Conservation (phyloP, 495 filamentous ascomycete genomes). For the Penicillium chermesinum region DNA sequence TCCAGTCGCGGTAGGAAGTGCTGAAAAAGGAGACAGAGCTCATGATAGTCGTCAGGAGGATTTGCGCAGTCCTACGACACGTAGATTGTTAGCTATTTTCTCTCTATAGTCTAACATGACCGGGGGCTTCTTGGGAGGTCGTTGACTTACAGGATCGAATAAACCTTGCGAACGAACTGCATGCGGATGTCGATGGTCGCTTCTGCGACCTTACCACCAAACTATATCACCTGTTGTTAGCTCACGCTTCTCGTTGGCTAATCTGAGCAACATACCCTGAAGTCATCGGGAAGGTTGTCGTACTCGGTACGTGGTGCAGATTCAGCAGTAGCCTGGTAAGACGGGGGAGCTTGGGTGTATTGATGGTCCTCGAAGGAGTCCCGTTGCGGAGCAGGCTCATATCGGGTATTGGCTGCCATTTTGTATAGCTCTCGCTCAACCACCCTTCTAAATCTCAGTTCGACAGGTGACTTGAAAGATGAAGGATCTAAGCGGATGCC, state of each 20-base stretch:
- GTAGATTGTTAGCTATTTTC: conserved; percentile 4
- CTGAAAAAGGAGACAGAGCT: conserved; percentile 82
- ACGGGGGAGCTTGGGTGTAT: conserved; percentile 84
- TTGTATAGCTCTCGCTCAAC: background rate
- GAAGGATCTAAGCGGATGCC: conserved; percentile 4
- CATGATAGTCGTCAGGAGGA: conserved; percentile 76
- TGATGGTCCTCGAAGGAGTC: conserved; percentile 61
- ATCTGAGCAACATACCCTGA: conserved; percentile 63
- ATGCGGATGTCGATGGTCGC: conserved; percentile 93
- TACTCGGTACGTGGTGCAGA: conserved; percentile 69
- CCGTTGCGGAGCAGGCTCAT: conserved; percentile 64
- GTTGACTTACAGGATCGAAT: conserved; percentile 65
- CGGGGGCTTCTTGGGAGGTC: background rate
- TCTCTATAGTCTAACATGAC: background rate
- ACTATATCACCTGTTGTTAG: conserved; percentile 41
- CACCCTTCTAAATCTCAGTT: background rate
- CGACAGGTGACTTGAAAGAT: background rate
- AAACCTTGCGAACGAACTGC: conserved; percentile 95
- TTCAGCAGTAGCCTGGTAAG: conserved; percentile 48
- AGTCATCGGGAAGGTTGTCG: conserved; percentile 93
- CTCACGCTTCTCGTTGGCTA: background rate
- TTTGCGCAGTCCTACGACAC: conserved; percentile 66
- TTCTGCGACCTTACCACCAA: conserved; percentile 85
- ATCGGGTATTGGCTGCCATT: conserved; percentile 68
- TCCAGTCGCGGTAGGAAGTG: conserved; percentile 74